phyloP scores from a whole-genome alignment of 495 filamentous ascomycete genomes.

The Chaetomium tenue region DNA sequence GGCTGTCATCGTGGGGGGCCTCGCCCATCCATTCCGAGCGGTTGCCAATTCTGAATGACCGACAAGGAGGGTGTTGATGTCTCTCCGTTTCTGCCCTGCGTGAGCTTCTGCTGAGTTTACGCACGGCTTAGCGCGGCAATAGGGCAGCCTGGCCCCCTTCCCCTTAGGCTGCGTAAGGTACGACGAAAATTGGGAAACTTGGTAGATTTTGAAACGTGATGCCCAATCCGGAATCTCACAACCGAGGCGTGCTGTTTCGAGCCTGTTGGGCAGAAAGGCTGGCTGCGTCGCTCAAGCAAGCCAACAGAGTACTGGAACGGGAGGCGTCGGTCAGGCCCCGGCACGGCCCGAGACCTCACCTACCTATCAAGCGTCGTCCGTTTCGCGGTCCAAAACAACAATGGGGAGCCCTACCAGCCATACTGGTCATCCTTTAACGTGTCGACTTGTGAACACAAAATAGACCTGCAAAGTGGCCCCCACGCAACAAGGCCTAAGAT shows the following conservation, averaged over 20 bases:
- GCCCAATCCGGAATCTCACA: not conserved
- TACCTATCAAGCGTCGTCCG: not conserved
- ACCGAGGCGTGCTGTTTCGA: not conserved
- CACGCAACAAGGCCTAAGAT: not conserved
- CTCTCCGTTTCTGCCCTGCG: too few species aligned
- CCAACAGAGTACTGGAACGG: not conserved
- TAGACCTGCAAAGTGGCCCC: not conserved
- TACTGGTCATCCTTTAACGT: not conserved
- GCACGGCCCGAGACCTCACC: not conserved
- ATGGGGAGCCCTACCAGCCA: not conserved
- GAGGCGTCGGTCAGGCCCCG: not conserved
- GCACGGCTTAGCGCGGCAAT: too few species aligned
- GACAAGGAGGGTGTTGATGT: too few species aligned
- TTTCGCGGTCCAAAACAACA: not conserved
- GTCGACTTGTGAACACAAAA: not conserved
- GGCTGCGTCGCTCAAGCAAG: not conserved
- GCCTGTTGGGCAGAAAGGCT: conserved; percentile 5
- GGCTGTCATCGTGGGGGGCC: too few species aligned
- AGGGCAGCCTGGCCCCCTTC: too few species aligned
- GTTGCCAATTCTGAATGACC: too few species aligned
- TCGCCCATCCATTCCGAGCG: too few species aligned
- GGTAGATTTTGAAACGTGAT: not conserved
- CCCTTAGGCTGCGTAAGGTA: too few species aligned
- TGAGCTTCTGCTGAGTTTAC: too few species aligned
- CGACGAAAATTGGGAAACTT: too few species aligned